These are phyloP conservation scores for Aspergillus flavus DNA, from an alignment of 2,329 filamentous ascomycete genomes.

Conservation along the genomic window DNA sequence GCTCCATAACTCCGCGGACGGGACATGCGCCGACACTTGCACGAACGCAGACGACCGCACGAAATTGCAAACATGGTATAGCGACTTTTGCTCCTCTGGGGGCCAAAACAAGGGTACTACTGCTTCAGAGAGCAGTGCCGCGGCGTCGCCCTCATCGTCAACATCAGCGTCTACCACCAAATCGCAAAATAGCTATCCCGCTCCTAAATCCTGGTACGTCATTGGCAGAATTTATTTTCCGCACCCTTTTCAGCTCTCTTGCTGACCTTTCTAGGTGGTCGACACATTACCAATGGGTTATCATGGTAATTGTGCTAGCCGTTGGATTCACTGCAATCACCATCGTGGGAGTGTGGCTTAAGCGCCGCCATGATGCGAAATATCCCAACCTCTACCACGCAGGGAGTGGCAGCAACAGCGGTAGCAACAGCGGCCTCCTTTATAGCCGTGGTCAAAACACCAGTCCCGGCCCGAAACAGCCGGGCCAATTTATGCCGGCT, in stretches of 20 bases:
- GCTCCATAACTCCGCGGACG: slow-evolving; percentile 59
- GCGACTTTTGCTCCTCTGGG: slow-evolving; percentile 61
- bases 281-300: slow-evolving; percentile 76
- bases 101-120: slow-evolving; percentile 39
- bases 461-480: slow-evolving; percentile 17
- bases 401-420: slow-evolving; percentile 25
- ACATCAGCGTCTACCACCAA: neutral
- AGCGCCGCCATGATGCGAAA: slow-evolving; percentile 72
- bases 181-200: slow-evolving; percentile 14
- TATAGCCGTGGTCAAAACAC: slow-evolving; percentile 20
- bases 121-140: slow-evolving; percentile 17
- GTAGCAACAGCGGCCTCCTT: slow-evolving; percentile 26
- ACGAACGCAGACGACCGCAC: slow-evolving; percentile 53
- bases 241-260: neutral
- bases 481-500: slow-evolving; percentile 16
- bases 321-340: slow-evolving; percentile 69
- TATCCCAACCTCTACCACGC: slow-evolving; percentile 38
- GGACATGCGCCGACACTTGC: slow-evolving; percentile 66
- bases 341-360: slow-evolving; percentile 69
- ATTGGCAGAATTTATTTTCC: neutral
- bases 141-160: neutral
- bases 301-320: slow-evolving; percentile 76
- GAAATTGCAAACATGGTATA: slow-evolving; percentile 71
- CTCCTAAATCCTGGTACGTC: slow-evolving; percentile 30
- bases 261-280: slow-evolving; percentile 31